Evolutionary conservation across 768 basidiomycete species (phyloP).

Genomic region (Panaeolus papilionaceus): DNA sequence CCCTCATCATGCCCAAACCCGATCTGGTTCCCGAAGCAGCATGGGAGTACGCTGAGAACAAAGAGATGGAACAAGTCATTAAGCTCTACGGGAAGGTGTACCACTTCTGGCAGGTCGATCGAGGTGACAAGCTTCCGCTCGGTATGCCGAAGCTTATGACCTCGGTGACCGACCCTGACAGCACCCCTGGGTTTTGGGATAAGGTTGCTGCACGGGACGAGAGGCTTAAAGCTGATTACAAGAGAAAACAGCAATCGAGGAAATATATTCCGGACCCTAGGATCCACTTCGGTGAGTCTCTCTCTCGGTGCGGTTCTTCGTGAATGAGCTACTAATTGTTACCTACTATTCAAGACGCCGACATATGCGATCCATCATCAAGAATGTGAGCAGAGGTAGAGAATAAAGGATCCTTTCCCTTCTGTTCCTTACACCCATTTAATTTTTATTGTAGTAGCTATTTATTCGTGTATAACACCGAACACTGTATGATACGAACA

Average conservation of each 20-base stretch:
- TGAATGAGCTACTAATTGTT: background rate
- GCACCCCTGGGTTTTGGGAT: slow-evolving; percentile 18
- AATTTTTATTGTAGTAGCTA: no score
- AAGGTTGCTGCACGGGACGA: slow-evolving; percentile 19
- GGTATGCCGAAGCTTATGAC: slow-evolving; percentile 24
- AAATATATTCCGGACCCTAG: slow-evolving; percentile 18
- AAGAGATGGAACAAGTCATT: slow-evolving; percentile 26
- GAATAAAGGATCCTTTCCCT: no score
- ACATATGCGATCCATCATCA: background rate
- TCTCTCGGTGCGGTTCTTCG: background rate
- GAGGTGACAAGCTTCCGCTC: slow-evolving; percentile 20
- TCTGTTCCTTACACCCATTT: no score
- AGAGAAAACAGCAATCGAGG: slow-evolving; percentile 21
- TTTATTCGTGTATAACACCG: background rate
- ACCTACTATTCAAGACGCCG: background rate
- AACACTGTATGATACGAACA: background rate
- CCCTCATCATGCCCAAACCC: slow-evolving; percentile 28
- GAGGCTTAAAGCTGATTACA: slow-evolving; percentile 21
- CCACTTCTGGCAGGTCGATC: slow-evolving; percentile 28
- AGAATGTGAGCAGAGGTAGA: no score
- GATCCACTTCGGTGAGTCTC: slow-evolving; percentile 21
- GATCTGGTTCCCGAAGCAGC: slow-evolving; percentile 20
- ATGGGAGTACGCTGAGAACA: slow-evolving; percentile 26
- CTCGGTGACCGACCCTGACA: slow-evolving; percentile 20
- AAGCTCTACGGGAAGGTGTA: slow-evolving; percentile 26